Evolutionary conservation across 805 yeast genomes (phyloP).

Genomic region (Candida sphagnicola): DNA sequence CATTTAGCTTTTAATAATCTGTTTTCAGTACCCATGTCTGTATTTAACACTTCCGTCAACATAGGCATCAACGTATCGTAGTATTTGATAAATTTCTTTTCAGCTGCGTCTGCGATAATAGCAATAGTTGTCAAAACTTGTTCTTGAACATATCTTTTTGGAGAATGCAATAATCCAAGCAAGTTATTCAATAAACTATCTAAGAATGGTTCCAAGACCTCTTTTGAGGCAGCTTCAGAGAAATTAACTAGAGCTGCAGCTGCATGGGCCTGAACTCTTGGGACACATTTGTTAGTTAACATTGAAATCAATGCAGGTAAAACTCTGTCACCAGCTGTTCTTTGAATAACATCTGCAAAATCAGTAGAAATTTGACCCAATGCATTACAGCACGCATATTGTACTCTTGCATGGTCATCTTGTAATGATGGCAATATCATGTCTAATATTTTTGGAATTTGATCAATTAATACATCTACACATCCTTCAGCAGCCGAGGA

Average conservation of each 20-base stretch:
- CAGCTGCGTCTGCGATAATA: conserved; percentile 95
- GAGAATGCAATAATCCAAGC: conserved; percentile 72
- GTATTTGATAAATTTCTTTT: conserved; percentile 80
- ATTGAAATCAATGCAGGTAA: conserved; percentile 86
- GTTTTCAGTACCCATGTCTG: conserved; percentile 77
- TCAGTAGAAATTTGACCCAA: conserved; percentile 96
- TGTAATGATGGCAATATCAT: conserved; percentile 80
- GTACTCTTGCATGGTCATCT: conserved; percentile 91
- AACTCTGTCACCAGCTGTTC: conserved; percentile 71
- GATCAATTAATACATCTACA: conserved; percentile 77
- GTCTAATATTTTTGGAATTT: conserved; percentile 76
- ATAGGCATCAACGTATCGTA: conserved; percentile 94
- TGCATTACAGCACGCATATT: conserved; percentile 95
- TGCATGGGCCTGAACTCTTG: conserved; percentile 96
- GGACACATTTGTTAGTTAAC: conserved; percentile 68
- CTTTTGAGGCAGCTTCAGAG: conserved; percentile 86
- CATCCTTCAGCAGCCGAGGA: conserved; percentile 98
- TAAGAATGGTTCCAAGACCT: conserved; percentile 85
- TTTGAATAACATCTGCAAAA: conserved; percentile 85
- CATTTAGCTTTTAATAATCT: conserved; percentile 85
- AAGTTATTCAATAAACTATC: conserved; percentile 75
- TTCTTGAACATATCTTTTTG: conserved; percentile 92
- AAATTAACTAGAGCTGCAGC: conserved; percentile 98
- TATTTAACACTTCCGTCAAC: conserved; percentile 68
- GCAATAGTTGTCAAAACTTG: conserved; percentile 97